Percentiles rank a stretch among this genome's conserved stretches.
phyloP scores from a whole-genome alignment of 306 rosid species.

The Oemleria cerasiformis region DNA sequence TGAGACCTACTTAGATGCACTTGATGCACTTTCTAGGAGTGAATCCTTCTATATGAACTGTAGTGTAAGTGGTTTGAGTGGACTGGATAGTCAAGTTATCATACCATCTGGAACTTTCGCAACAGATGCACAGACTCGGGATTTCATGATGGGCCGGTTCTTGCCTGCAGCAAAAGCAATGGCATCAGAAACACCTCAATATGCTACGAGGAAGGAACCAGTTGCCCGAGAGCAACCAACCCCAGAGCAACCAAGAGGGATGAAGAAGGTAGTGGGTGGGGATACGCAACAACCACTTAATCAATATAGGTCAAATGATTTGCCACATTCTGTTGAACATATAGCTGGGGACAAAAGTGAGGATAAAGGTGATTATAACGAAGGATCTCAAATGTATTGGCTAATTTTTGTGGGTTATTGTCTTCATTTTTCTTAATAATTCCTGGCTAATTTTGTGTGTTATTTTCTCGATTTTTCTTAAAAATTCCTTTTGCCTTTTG shows the following conservation, averaged over 20 bases:
- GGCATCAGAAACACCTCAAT: slow-evolving; percentile 58
- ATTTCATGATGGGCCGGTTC: slow-evolving; percentile 87
- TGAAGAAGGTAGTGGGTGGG: slow-evolving; percentile 29
- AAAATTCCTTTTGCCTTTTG: slow-evolving; percentile 34
- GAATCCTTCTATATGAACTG: slow-evolving; percentile 72
- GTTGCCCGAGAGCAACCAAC: slow-evolving; percentile 42
- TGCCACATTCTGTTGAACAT: slow-evolving; percentile 35
- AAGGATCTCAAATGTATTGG: slow-evolving; percentile 29
- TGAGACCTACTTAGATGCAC: slow-evolving; percentile 63
- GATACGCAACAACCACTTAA: slow-evolving; percentile 32
- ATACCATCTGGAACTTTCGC: slow-evolving; percentile 44
- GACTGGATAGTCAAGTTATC: slow-evolving; percentile 52
- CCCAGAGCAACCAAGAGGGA: slow-evolving; percentile 46
- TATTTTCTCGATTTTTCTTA: slow-evolving; percentile 52
- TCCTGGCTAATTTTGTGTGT: slow-evolving; percentile 36
- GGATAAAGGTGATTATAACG: slow-evolving; percentile 39
- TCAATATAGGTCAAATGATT: slow-evolving; percentile 32
- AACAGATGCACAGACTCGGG: slow-evolving; percentile 47
- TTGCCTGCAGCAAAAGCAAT: slow-evolving; percentile 88
- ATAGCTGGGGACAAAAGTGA: slow-evolving; percentile 42
- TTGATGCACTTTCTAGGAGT: slow-evolving; percentile 67
- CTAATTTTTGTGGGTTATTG: slow-evolving; percentile 52
- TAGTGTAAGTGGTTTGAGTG: slow-evolving; percentile 69
- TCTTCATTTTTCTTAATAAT: slow-evolving; percentile 44
- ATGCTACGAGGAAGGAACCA: slow-evolving; percentile 44